These are phyloP conservation scores for Sugiyamaella novakii DNA, from an alignment of 1,139 yeast genomes.

Conservation along the genomic window DNA sequence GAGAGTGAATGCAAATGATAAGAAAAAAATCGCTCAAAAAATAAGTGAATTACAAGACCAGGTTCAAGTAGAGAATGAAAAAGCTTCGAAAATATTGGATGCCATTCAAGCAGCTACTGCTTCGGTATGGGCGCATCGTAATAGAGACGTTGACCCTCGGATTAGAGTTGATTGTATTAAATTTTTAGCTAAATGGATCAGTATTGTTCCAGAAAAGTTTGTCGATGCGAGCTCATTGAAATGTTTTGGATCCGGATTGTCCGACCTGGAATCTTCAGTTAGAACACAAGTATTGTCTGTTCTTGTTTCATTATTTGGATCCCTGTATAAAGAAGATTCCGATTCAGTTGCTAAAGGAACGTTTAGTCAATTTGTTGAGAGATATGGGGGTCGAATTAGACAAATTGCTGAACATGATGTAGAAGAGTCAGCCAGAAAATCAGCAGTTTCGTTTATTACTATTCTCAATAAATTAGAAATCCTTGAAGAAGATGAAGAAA, in stretches of 20 bases:
- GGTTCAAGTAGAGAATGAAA: constrained; percentile 44
- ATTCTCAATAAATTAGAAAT: constrained; percentile 64
- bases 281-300: constrained; percentile 65
- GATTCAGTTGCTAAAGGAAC: constrained; percentile 38
- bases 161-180: constrained; percentile 71
- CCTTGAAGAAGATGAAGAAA: constrained; percentile 62
- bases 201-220: constrained; percentile 67
- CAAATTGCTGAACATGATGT: constrained; percentile 61
- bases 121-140: constrained; percentile 71
- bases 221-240: constrained; percentile 69
- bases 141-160: constrained; percentile 74
- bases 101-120: constrained; percentile 67
- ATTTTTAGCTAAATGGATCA: constrained; percentile 68
- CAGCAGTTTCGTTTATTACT: constrained; percentile 56
- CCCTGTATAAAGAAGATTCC: constrained; percentile 38
- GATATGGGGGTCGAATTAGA: constrained; percentile 64
- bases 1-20: constrained; percentile 2
- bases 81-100: constrained; percentile 55
- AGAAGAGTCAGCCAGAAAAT: constrained; percentile 55
- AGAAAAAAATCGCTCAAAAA: neutral
- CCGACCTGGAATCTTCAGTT: constrained; percentile 65
- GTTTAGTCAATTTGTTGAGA: constrained; percentile 69
- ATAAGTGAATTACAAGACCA: constrained; percentile 17
- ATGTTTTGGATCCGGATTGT: constrained; percentile 80
- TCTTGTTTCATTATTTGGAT: constrained; percentile 52